Percentiles rank a stretch among this genome's conserved stretches.
These are phyloP conservation scores for Apophysomyces elegans DNA, from an alignment of 371 early-diverging fungal species.

Conservation along the genomic window DNA sequence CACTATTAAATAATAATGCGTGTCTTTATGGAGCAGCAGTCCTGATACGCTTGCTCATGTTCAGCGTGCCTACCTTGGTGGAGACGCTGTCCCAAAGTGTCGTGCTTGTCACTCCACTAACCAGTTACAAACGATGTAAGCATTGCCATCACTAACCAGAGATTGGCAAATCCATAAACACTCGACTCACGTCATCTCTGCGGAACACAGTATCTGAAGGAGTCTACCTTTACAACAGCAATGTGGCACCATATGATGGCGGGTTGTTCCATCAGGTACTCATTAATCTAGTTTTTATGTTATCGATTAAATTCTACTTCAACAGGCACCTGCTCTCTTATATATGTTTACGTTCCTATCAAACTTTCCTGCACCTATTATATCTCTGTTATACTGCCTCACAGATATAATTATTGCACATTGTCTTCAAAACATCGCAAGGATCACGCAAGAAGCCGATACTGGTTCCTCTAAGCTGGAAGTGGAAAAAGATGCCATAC, in stretches of 20 bases:
- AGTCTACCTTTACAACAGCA: constrained; percentile 75
- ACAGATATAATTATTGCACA: constrained; percentile 69
- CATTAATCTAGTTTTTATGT: neutral
- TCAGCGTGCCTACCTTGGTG: constrained; percentile 51
- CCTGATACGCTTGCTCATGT: constrained; percentile 50
- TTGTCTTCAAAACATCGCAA: constrained; percentile 55
- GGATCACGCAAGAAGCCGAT: constrained; percentile 43
- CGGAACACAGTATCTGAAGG: constrained; percentile 78
- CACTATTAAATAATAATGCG: neutral
- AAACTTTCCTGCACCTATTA: constrained; percentile 50
- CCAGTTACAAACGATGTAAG: constrained; percentile 82
- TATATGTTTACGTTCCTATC: constrained; percentile 67
- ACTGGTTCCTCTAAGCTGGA: constrained; percentile 14
- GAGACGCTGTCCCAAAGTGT: constrained; percentile 57
- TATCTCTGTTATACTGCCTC: constrained; percentile 63
- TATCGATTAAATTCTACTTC: neutral
- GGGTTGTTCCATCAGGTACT: constrained; percentile 85
- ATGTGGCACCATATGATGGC: constrained; percentile 88
- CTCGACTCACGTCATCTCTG: neutral
- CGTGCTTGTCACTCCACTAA: constrained; percentile 85
- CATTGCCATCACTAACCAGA: too few species aligned
- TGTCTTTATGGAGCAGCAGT: constrained; percentile 31
- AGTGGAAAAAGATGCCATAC: constrained; percentile 27
- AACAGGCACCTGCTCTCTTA: constrained; percentile 78
- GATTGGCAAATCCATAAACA: neutral